Evolutionary conservation across 2,329 filamentous ascomycete species (phyloP), one percentile per base, ranked within the genome.

Genomic region (Biscogniauxia marginata): DNA sequence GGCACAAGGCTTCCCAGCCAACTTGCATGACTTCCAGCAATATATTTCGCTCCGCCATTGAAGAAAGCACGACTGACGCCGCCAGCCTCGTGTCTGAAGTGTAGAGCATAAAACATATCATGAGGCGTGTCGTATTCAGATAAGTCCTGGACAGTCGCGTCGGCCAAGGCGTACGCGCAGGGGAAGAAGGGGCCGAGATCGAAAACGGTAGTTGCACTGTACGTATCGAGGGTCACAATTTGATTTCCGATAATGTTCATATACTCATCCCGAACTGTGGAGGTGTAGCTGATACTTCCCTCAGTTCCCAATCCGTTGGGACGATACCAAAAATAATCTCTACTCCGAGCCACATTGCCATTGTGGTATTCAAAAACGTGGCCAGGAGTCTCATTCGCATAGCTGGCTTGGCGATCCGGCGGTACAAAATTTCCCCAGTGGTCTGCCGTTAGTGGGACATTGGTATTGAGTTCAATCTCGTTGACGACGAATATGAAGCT

Each of bases 1-100:
- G 59, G 59, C 2, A 65, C 59, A 1, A 65, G 39, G 11, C 54
- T 46, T 18, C 59, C 61, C 6, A 64, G 52, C 63, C 63, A 65
- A 3, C 54, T 54, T n/a, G 61, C 53, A 19, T 49, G 9, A 4
- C 24, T 43, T 0, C 62, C 60, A 2, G 24, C 54, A n/a, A 58
- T 55, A 7, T 54, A 49, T 23, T 58, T 54, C 1, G 45, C 23
- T 1, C 30, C 50, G 2, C 53, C 56, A 2, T 25, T 52, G 6
- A 21, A 23, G 3, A 44, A 18, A 2, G 58, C 51, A 3, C 56
- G 54, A n/a, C 54, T 61, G 16, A 61, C 24, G 24, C 47, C 25
- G 8, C 24, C n/a, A n/a, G n/a, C 49, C 13, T 39, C 13, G 25
- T 55, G 48, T 11, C 18, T 6, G 44, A 55, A 55, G 20, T 55